Percentiles rank a stretch among this genome's conserved stretches.
Conservation (phyloP, 441 rosid genomes). For the Gossypium aridum region DNA sequence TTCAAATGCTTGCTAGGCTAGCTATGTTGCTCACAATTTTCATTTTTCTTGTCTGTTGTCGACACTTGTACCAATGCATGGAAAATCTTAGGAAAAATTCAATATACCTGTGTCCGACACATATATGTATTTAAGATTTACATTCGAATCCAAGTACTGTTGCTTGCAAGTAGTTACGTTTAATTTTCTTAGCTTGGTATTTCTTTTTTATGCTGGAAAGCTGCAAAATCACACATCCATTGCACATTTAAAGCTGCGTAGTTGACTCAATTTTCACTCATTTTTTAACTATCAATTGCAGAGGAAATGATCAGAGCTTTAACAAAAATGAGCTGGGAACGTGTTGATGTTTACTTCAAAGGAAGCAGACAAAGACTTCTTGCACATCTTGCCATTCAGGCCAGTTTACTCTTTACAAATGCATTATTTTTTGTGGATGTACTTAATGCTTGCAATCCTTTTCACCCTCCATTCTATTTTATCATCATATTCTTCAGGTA, state of each 20-base stretch:
- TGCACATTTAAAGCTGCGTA: not conserved
- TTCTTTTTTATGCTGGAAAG: not conserved
- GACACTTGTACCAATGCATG: not conserved
- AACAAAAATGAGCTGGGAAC: conserved; percentile 65
- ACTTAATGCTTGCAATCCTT: not conserved
- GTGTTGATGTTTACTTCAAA: conserved; percentile 71
- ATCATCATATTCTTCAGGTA: conserved; percentile 39
- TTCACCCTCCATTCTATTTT: not conserved
- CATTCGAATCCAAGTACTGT: not conserved
- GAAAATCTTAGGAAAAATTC: not conserved
- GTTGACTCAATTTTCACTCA: not conserved
- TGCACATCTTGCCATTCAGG: conserved; percentile 84
- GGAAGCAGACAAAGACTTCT: conserved; percentile 59
- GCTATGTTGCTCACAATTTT: not conserved
- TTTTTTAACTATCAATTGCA: conserved; percentile 19
- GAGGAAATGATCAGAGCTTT: conserved; percentile 70
- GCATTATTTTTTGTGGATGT: not conserved
- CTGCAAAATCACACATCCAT: not conserved
- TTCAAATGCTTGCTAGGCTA: not conserved
- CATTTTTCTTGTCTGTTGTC: not conserved
- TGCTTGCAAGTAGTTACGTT: not conserved
- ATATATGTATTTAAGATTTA: not conserved
- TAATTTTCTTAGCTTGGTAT: not conserved
- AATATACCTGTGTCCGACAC: not conserved
- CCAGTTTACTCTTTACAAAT: conserved; percentile 15